These are phyloP conservation scores for Suhomyces emberorum DNA, from an alignment of 805 yeast species.

Conservation along the genomic window DNA sequence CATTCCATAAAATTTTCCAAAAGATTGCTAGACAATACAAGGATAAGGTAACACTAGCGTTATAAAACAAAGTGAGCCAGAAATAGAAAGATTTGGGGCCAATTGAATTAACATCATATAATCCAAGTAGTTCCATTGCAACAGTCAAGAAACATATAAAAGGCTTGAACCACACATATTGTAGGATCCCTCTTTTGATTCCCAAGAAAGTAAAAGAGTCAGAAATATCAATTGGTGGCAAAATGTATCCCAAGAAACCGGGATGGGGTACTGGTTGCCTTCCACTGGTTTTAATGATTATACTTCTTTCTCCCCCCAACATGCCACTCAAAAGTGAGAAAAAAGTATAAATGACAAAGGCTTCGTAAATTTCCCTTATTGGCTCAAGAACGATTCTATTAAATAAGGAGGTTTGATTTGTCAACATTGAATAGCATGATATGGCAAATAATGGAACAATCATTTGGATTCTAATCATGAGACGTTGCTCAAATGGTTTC, in stretches of 20 bases:
- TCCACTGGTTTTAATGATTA: slow-evolving; percentile 68
- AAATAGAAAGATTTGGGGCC: slow-evolving; percentile 50
- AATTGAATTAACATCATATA: slow-evolving; percentile 51
- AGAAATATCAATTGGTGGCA: slow-evolving; percentile 69
- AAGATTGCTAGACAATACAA: slow-evolving; percentile 83
- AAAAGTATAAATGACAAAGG: slow-evolving; percentile 92
- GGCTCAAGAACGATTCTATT: slow-evolving; percentile 61
- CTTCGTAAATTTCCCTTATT: slow-evolving; percentile 86
- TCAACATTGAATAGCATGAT: slow-evolving; percentile 60
- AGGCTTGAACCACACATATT: slow-evolving; percentile 95
- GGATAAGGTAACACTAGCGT: slow-evolving; percentile 75
- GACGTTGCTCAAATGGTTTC: slow-evolving; percentile 83
- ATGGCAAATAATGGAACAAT: slow-evolving; percentile 80
- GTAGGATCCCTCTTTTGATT: slow-evolving; percentile 83
- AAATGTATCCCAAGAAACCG: slow-evolving; percentile 47
- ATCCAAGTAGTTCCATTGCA: slow-evolving; percentile 44
- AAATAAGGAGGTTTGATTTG: slow-evolving; percentile 37
- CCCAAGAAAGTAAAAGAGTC: slow-evolving; percentile 77
- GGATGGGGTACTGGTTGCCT: slow-evolving; percentile 69
- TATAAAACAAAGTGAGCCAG: slow-evolving; percentile 69
- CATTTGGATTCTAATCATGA: slow-evolving; percentile 75
- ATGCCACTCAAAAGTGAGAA: slow-evolving; percentile 77
- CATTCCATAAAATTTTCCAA: slow-evolving; percentile 85
- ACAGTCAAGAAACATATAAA: slow-evolving; percentile 59
- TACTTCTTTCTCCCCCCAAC: slow-evolving; percentile 89